These are phyloP conservation scores for Boechera divaricarpa DNA, from an alignment of 345 rosid species.

Conservation along the genomic window DNA sequence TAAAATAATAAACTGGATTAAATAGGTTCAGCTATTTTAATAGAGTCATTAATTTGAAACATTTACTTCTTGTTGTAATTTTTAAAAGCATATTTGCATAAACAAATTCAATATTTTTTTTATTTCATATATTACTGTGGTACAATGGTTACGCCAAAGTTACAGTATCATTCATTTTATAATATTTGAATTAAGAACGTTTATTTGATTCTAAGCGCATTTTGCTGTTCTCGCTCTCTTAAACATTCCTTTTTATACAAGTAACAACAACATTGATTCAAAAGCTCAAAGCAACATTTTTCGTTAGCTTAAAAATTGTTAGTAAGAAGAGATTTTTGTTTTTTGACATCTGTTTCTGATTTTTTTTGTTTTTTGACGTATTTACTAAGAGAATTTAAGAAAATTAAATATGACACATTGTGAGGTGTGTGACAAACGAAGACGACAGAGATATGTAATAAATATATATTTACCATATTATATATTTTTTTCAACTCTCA, in stretches of 20 bases:
- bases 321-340: neutral
- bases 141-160: neutral
- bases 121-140: neutral
- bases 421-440: constrained; percentile 33
- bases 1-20: neutral
- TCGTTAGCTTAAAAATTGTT: too few species aligned
- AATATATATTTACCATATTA: constrained; percentile 20
- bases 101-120: neutral
- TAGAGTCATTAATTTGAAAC: neutral
- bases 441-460: constrained; percentile 38
- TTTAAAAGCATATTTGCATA: neutral
- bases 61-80: neutral
- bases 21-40: neutral
- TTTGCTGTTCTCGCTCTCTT: neutral
- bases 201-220: neutral
- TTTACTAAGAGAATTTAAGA: neutral
- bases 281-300: neutral
- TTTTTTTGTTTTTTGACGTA: too few species aligned
- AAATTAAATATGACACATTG: neutral
- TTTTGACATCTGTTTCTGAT: too few species aligned
- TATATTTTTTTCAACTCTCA: constrained; percentile 4
- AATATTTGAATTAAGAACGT: too few species aligned
- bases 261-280: neutral
- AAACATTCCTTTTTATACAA: neutral
- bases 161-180: neutral